These are phyloP conservation scores for Linderina pennispora DNA, from an alignment of 192 early-diverging fungal genomes.

Conservation along the genomic window DNA sequence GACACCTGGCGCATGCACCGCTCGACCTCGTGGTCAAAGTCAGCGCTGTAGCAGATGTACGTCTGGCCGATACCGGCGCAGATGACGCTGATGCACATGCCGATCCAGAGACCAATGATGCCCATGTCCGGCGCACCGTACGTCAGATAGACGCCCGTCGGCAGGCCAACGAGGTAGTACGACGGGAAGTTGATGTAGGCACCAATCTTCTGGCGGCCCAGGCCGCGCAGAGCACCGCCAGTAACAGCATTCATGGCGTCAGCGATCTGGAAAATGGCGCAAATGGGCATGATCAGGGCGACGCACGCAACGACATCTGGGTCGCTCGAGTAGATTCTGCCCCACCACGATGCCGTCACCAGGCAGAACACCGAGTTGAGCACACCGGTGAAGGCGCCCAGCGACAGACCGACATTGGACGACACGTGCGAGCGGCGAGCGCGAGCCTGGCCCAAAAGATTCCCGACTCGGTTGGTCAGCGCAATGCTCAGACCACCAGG, in stretches of 20 bases:
- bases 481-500: slow-evolving; percentile 43
- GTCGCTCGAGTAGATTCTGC: slow-evolving; percentile 57
- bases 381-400: neutral
- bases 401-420: neutral
- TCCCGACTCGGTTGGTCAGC: slow-evolving; percentile 40
- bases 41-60: slow-evolving; percentile 1
- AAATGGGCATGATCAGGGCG: slow-evolving; percentile 65
- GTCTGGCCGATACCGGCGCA: neutral
- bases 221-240: slow-evolving; percentile 45
- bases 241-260: slow-evolving; percentile 53
- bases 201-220: slow-evolving; percentile 41
- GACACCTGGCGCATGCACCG: slow-evolving; percentile 5
- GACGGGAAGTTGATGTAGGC: slow-evolving; percentile 36
- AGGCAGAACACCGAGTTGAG: slow-evolving; percentile 45
- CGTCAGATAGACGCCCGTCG: slow-evolving; percentile 43
- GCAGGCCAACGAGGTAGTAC: slow-evolving; percentile 45
- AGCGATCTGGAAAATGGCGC: slow-evolving; percentile 53
- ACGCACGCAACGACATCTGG: slow-evolving; percentile 60
- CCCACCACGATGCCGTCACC: slow-evolving; percentile 24
- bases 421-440: slow-evolving; percentile 3
- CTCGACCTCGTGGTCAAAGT: slow-evolving; percentile 8
- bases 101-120: slow-evolving; percentile 22
- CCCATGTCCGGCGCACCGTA: slow-evolving; percentile 16
- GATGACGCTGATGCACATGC: slow-evolving; percentile 33
- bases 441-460: slow-evolving; percentile 17